A percentile compares a stretch with the other conserved stretches of the same genome.
Evolutionary conservation across 371 early-diverging fungal species (phyloP).

Genomic region (Apophysomyces elegans): DNA sequence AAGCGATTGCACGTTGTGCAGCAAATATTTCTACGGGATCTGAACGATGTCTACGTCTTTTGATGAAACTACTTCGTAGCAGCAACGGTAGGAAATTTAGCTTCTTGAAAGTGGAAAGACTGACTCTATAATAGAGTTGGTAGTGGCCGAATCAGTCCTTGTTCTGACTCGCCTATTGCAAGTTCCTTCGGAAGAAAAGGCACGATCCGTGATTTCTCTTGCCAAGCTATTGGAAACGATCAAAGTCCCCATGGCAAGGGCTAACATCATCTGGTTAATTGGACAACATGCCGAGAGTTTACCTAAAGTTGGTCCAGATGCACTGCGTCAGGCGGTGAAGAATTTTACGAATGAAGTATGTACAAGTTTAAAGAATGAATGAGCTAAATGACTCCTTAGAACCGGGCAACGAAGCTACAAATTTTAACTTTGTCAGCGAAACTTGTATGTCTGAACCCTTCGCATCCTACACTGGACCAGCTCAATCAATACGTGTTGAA

Average conservation of each 20-base stretch:
- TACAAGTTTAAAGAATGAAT: not conserved
- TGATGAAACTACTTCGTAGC: conserved; percentile 70
- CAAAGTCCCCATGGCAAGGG: conserved; percentile 67
- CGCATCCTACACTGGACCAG: conserved; percentile 46
- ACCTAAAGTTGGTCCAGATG: conserved; percentile 77
- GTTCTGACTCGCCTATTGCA: conserved; percentile 78
- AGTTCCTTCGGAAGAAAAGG: conserved; percentile 52
- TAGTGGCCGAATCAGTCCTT: conserved; percentile 80
- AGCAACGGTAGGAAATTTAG: conserved; percentile 62
- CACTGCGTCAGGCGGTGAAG: conserved; percentile 78
- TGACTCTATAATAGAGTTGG: conserved; percentile 54
- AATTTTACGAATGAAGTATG: conserved; percentile 70
- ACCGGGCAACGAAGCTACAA: conserved; percentile 75
- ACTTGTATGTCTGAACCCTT: conserved; percentile 58
- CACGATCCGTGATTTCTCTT: conserved; percentile 64
- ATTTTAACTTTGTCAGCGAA: conserved; percentile 82
- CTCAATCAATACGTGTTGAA: conserved; percentile 79
- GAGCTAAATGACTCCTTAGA: conserved; percentile 30
- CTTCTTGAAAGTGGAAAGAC: not conserved
- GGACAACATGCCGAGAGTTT: conserved; percentile 74
- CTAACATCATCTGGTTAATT: conserved; percentile 85
- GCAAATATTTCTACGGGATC: conserved; percentile 64
- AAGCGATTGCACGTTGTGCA: conserved; percentile 75
- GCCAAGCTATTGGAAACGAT: conserved; percentile 70
- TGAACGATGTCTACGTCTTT: conserved; percentile 62